Conservation (phyloP, 495 filamentous ascomycete genomes). For the Penicillium canescens region DNA sequence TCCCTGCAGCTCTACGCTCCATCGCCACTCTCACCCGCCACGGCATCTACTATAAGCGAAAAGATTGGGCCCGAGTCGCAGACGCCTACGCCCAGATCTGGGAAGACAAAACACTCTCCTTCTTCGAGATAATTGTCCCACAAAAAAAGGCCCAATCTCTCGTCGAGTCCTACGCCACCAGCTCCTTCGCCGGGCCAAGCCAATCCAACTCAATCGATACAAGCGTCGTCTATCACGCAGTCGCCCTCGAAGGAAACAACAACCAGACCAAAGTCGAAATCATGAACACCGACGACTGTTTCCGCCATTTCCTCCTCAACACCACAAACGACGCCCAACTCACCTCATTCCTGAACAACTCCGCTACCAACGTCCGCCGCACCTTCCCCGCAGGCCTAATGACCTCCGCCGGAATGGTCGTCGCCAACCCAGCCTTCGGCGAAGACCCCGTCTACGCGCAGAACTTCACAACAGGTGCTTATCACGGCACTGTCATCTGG, state of each 20-base stretch:
- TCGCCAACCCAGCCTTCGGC: slow-evolving; percentile 65
- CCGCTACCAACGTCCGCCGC: slow-evolving; percentile 54
- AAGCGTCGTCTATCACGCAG: slow-evolving; percentile 54
- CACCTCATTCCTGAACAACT: slow-evolving; percentile 53
- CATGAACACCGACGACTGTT: slow-evolving; percentile 66
- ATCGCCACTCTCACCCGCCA: slow-evolving; percentile 51
- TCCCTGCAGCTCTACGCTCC: slow-evolving; percentile 59
- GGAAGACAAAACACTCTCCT: slow-evolving; percentile 61
- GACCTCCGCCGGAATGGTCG: slow-evolving; percentile 55
- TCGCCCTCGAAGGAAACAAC: slow-evolving; percentile 56
- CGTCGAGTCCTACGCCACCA: slow-evolving; percentile 47
- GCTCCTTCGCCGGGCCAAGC: slow-evolving; percentile 43
- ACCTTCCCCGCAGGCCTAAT: slow-evolving; percentile 61
- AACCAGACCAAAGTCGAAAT: slow-evolving; percentile 52
- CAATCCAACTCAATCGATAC: slow-evolving; percentile 40
- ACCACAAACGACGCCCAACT: slow-evolving; percentile 58
- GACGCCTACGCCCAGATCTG: slow-evolving; percentile 56
- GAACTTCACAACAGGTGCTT: slow-evolving; percentile 57
- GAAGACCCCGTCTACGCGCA: slow-evolving; percentile 43
- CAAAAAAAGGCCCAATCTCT: slow-evolving; percentile 39
- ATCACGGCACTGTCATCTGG: slow-evolving; percentile 69
- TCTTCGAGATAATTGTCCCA: slow-evolving; percentile 52
- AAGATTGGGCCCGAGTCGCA: slow-evolving; percentile 47
- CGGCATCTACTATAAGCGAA: slow-evolving; percentile 50
- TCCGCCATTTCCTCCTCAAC: slow-evolving; percentile 63